Base-by-base conservation (phyloP, 257 asterid species). In the Coffea eugenioides region DNA sequence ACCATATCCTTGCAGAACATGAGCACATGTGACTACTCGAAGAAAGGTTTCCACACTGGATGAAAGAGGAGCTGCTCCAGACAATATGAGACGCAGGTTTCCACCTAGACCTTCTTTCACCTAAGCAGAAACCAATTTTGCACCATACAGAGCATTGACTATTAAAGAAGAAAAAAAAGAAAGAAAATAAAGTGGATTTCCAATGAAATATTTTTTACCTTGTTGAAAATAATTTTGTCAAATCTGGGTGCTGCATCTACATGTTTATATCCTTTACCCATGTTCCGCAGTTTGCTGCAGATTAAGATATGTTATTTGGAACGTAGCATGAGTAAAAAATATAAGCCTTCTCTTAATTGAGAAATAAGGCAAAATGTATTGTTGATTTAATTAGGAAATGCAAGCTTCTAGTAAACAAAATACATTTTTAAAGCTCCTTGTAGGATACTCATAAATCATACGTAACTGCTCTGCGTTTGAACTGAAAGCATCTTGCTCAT, bases 1-100 rank as follows among this genome's bases (percentile, higher is more conserved):
- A 93, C 96, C 98, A 71, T 93, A 93, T 83, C 98, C 98, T 80
- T 93, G 98, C 34, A 92, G 79, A 79, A 93, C 98, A 87, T 90
- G 87, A 74, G 97, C 96, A 59, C 98, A 88, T 56, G 98, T 90
- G 27, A 87, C 97, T 12, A 93, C 96, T 2, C 98, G 91, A n/a
- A 93, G 80, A 85, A 82, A 93, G 34, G 94, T 93, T 82, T 93
- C 98, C 64, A 93, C 98, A 56, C 80, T 83, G 78, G 93, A 71
- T 36, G 98, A 89, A 76, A 92, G 94, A 69, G 98, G 98, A 27
- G 98, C 97, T 34, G 98, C 98, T 71, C 98, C 97, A 2, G 94
- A 93, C 54, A 92, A 87, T 82, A 93, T 90, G 76, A 93, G 97
- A 36, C 98, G 93, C 73, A 92, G 21, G 36, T 89, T 92, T 65